Evolutionary conservation across 2,329 filamentous ascomycete species (phyloP), one percentile per base, ranked within the genome.

Genomic region (Allantophomopsis cytisporea): DNA sequence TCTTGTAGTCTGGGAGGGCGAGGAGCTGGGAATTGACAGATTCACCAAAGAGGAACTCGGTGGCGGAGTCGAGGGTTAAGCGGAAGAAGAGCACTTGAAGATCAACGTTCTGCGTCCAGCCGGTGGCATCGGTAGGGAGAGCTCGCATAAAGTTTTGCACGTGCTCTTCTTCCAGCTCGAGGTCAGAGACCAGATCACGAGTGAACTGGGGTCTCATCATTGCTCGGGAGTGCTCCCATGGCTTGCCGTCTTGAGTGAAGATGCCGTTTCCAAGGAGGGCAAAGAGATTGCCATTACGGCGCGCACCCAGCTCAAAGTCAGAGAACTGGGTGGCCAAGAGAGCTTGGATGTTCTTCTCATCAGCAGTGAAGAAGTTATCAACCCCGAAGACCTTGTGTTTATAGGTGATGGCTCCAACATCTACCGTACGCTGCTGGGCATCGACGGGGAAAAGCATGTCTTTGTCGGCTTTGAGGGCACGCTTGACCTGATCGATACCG

Each of bases 131-230:
- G 17, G 69, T 56, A 39, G 84, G 59, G 33, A 79, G 60, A 70
- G 74, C n/a, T 83, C 64, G 12, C 64, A 65, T 39, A 69, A 61
- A 41, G 35, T 73, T 66, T 40, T 71, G 62, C 2, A 83, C 66
- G 55, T 89, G 83, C 14, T 65, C 63, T 53, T 88, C 82, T 46
- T 85, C 78, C 41, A 80, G 73, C 23, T 76, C 66, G 28, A 89
- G 62, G 53, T 89, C 81, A 30, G 76, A 75, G 33, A 74, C 60
- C 53, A 73, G 68, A 42, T 71, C 67, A 8, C 68, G 56, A 5
- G 66, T 61, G 45, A 75, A 75, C 44, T 69, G 64, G 0, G 73
- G 73, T 10, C 70, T 60, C 36, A 79, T 61, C 54, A 74, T 60
- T 7, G 64, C 60, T 10, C 54, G 35, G 0, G 51, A 54, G 38